These are phyloP conservation scores for Coemansia sp. DNA, from an alignment of 192 early-diverging fungal genomes.

Conservation along the genomic window DNA sequence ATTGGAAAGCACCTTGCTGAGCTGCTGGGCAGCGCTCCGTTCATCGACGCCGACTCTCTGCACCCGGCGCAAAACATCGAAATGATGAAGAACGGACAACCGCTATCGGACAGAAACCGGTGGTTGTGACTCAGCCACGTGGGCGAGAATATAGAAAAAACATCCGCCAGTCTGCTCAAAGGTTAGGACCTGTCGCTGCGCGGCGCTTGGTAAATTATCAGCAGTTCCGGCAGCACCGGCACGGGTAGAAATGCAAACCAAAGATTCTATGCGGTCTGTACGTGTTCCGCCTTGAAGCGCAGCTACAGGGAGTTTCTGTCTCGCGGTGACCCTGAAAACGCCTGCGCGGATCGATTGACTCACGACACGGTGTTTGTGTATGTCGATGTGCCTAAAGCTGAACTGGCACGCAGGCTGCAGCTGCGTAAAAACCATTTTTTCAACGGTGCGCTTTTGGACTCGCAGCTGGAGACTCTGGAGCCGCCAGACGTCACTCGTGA, in stretches of 20 bases:
- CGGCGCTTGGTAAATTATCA: conserved; percentile 1
- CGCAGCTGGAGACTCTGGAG: conserved; percentile 66
- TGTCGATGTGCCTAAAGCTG: conserved; percentile 54
- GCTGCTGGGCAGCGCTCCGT: conserved; percentile 45
- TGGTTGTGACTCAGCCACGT: conserved; percentile 63
- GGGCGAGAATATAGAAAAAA: conserved; percentile 40
- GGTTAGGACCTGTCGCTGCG: neutral
- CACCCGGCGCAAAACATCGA: conserved; percentile 60
- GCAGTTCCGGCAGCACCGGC: too few relatives aligned
- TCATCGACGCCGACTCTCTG: conserved; percentile 67
- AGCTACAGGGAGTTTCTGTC: conserved; percentile 67
- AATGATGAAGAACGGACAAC: conserved; percentile 64
- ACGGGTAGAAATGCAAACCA: neutral
- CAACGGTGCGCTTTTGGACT: conserved; percentile 54
- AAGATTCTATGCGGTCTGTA: conserved; percentile 55
- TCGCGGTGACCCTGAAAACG: conserved; percentile 18
- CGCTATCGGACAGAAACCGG: conserved; percentile 66
- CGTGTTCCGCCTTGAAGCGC: conserved; percentile 64
- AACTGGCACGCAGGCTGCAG: conserved; percentile 53
- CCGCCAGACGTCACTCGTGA: conserved; percentile 34
- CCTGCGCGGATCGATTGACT: conserved; percentile 11
- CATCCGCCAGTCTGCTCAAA: conserved; percentile 20
- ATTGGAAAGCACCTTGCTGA: conserved; percentile 46
- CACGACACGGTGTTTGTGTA: conserved; percentile 59
- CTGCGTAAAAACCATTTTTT: conserved; percentile 62